These are phyloP conservation scores for Pleodorina starrii DNA, from an alignment of 139 green algal genomes.

Conservation along the genomic window DNA sequence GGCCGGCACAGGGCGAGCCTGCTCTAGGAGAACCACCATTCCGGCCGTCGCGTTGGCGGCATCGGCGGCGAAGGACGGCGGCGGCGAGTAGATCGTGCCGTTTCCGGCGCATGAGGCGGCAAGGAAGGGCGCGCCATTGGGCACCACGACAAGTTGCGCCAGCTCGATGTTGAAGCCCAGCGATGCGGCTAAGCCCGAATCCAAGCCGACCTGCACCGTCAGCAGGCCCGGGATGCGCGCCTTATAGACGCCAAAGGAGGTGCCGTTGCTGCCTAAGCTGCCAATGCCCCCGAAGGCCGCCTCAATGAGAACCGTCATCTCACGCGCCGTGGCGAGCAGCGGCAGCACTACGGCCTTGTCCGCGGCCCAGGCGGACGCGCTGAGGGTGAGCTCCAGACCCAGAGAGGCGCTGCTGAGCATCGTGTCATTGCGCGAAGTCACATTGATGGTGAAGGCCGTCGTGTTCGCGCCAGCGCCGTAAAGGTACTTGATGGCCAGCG, in stretches of 20 bases:
- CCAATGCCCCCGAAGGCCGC: not conserved
- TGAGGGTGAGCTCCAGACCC: not conserved
- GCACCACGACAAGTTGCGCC: not conserved
- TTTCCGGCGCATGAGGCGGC: not conserved
- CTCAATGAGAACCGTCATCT: not conserved
- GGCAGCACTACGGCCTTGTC: not conserved
- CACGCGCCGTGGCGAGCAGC: not conserved
- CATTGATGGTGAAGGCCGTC: not conserved
- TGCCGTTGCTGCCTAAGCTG: slow-evolving; percentile 6
- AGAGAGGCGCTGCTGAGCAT: not conserved
- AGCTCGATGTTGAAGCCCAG: not conserved
- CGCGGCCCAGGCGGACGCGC: not conserved
- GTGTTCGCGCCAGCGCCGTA: slow-evolving; percentile 27
- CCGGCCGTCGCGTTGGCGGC: not conserved
- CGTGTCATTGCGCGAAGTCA: not conserved
- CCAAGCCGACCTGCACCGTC: slow-evolving; percentile 10
- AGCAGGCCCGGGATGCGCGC: not conserved
- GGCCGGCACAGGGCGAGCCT: not conserved
- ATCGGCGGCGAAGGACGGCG: not conserved
- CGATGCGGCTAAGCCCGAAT: not conserved
- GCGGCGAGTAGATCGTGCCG: not conserved
- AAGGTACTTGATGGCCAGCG: slow-evolving; percentile 28
- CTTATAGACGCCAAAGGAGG: slow-evolving; percentile 21
- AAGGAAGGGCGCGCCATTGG: not conserved
- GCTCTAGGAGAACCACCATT: not conserved